Conservation (phyloP, 148 eudicot species). For the Rhododendron kiyosumense region DNA sequence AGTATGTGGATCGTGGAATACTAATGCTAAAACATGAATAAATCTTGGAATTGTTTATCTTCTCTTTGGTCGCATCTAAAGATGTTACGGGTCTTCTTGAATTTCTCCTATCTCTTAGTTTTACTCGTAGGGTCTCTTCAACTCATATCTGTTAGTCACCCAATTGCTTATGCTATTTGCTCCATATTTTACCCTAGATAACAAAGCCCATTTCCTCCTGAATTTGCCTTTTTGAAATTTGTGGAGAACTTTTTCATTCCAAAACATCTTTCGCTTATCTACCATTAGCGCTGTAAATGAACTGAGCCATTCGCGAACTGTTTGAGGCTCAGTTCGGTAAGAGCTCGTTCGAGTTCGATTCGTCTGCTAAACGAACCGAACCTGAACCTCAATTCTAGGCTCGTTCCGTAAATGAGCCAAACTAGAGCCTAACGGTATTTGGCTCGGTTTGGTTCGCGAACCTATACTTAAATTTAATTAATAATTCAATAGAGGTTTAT, state of each 20-base stretch:
- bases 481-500: too few relatives aligned
- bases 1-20: neutral
- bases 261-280: neutral
- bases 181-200: neutral
- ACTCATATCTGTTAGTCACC: neutral
- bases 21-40: neutral
- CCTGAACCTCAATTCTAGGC: too few relatives aligned
- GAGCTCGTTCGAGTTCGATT: too few relatives aligned
- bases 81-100: neutral
- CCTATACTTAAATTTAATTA: too few relatives aligned
- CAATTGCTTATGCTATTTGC: neutral
- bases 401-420: too few relatives aligned
- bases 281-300: too few relatives aligned
- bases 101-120: neutral
- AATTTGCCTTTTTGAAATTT: neutral
- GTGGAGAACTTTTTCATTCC: neutral
- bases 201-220: neutral
- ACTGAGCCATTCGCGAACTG: too few relatives aligned
- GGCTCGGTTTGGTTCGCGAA: too few relatives aligned
- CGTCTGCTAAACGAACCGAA: too few relatives aligned
- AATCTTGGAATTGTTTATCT: neutral
- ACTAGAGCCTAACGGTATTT: too few relatives aligned
- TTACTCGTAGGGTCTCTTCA: neutral
- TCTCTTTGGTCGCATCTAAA: neutral
- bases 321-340: too few relatives aligned